phyloP scores from a whole-genome alignment of 1,284 basidiomycete genomes.

The Butyriboletus appendiculatus region DNA sequence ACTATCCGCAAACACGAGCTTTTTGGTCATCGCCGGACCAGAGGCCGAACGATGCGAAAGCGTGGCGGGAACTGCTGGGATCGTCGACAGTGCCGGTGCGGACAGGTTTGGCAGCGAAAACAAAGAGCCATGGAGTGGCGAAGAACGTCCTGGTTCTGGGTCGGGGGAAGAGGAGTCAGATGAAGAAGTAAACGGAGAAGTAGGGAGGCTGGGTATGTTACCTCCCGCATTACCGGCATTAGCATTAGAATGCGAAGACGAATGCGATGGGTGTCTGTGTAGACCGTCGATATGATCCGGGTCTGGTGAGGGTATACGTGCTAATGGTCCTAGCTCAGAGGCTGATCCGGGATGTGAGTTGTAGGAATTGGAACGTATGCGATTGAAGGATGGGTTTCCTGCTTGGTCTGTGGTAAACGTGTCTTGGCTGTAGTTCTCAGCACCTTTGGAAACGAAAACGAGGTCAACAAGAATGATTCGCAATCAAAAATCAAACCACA shows the following conservation, averaged over 20 bases:
- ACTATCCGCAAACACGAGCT: slow-evolving; percentile 87
- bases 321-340: slow-evolving; percentile 68
- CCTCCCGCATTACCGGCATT: slow-evolving; percentile 38
- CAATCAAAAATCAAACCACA: background rate
- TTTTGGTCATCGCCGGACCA: slow-evolving; percentile 66
- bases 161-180: slow-evolving; percentile 28
- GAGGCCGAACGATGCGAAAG: slow-evolving; percentile 65
- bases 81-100: slow-evolving; percentile 78
- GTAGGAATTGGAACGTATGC: slow-evolving; percentile 79
- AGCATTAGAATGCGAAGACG: slow-evolving; percentile 38
- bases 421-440: slow-evolving; percentile 63
- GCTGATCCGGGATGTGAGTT: slow-evolving; percentile 55
- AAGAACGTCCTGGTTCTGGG: slow-evolving; percentile 32
- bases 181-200: slow-evolving; percentile 23
- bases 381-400: slow-evolving; percentile 45
- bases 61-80: slow-evolving; percentile 49
- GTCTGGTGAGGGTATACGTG: slow-evolving; percentile 76
- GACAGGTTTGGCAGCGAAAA: slow-evolving; percentile 87
- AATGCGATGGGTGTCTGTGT: slow-evolving; percentile 61
- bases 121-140: slow-evolving; percentile 39
- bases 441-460: slow-evolving; percentile 45
- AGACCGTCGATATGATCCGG: slow-evolving; percentile 87
- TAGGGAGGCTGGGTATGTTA: slow-evolving; percentile 22
- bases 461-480: background rate
- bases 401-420: slow-evolving; percentile 44